Conservation (phyloP, 257 asterid genomes). For the Solanum chilense region DNA sequence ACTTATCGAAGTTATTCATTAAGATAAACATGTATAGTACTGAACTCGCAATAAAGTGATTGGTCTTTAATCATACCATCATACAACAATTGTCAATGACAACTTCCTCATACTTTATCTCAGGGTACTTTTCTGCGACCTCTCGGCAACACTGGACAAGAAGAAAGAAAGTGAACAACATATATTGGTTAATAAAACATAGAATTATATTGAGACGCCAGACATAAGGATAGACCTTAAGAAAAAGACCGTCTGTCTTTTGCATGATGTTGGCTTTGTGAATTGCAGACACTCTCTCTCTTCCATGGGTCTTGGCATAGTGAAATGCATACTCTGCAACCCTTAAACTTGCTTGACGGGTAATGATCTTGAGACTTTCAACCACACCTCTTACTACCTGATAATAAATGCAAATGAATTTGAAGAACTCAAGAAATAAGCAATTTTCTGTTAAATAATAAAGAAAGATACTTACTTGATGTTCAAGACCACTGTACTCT, state of each 20-base stretch:
- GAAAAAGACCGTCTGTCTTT: conserved; percentile 97
- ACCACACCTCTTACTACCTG: conserved; percentile 99
- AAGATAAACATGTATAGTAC: neutral
- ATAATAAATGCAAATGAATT: conserved; percentile 3
- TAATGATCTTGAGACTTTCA: conserved; percentile 89
- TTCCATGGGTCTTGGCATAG: conserved; percentile 88
- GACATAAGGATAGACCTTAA: conserved; percentile 44
- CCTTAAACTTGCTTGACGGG: conserved; percentile 91
- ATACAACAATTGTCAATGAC: conserved; percentile 91
- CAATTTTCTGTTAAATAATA: neutral
- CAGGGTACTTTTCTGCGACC: conserved; percentile 92
- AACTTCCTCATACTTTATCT: conserved; percentile 83
- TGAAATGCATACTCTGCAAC: conserved; percentile 96
- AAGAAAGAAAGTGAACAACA: conserved; percentile 14
- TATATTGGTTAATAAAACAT: neutral
- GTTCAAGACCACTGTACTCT: conserved; percentile 49
- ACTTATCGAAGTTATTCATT: neutral
- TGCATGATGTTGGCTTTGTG: conserved; percentile 99
- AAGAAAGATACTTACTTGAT: conserved; percentile 23
- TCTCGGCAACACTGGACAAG: conserved; percentile 92
- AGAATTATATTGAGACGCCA: neutral
- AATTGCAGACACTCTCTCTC: conserved; percentile 90
- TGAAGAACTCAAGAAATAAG: neutral
- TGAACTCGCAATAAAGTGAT: neutral
- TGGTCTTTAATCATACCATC: conserved; percentile 46